A percentile compares a stretch with the other conserved stretches of the same genome.
phyloP scores from a whole-genome alignment of 2,329 filamentous ascomycete genomes.

The Aureobasidium sp. region DNA sequence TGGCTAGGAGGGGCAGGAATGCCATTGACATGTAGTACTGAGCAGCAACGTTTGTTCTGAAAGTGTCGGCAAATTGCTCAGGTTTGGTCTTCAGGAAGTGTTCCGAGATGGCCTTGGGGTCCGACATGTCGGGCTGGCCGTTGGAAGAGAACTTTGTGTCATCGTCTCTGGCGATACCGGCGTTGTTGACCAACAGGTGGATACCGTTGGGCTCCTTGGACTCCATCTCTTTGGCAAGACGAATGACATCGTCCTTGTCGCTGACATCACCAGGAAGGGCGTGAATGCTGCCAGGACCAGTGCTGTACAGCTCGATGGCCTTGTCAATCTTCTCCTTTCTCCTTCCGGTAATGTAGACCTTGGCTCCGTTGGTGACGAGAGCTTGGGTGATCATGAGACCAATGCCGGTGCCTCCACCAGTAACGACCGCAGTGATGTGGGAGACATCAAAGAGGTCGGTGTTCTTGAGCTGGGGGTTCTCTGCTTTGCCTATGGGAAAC shows the following conservation, averaged over 20 bases:
- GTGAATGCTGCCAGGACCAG: slow-evolving; percentile 36
- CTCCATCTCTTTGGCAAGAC: slow-evolving; percentile 35
- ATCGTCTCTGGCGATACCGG: slow-evolving; percentile 47
- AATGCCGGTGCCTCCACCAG: slow-evolving; percentile 40
- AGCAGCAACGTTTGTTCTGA: slow-evolving; percentile 46
- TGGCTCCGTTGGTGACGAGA: slow-evolving; percentile 31
- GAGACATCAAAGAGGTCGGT: slow-evolving; percentile 41
- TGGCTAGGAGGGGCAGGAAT: slow-evolving; percentile 48
- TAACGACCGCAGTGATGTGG: slow-evolving; percentile 40
- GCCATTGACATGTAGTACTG: slow-evolving; percentile 49
- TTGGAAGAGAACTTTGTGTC: slow-evolving; percentile 42
- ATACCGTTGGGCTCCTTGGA: slow-evolving; percentile 46
- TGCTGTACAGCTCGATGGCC: slow-evolving; percentile 42
- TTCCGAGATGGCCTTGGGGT: slow-evolving; percentile 43
- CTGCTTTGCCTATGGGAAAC: slow-evolving; percentile 21
- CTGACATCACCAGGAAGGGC: slow-evolving; percentile 43
- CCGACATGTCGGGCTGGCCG: slow-evolving; percentile 44
- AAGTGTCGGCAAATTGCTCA: slow-evolving; percentile 43
- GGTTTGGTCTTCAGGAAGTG: slow-evolving; percentile 45
- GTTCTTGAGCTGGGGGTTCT: slow-evolving; percentile 35
- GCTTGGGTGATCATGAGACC: slow-evolving; percentile 35
- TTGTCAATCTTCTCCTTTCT: slow-evolving; percentile 38
- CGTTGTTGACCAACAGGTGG: slow-evolving; percentile 50
- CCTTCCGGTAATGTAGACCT: slow-evolving; percentile 43
- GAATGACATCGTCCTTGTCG: slow-evolving; percentile 43